phyloP scores from a whole-genome alignment of 352 stramenopile species.

The Globisporangium viniferum region DNA sequence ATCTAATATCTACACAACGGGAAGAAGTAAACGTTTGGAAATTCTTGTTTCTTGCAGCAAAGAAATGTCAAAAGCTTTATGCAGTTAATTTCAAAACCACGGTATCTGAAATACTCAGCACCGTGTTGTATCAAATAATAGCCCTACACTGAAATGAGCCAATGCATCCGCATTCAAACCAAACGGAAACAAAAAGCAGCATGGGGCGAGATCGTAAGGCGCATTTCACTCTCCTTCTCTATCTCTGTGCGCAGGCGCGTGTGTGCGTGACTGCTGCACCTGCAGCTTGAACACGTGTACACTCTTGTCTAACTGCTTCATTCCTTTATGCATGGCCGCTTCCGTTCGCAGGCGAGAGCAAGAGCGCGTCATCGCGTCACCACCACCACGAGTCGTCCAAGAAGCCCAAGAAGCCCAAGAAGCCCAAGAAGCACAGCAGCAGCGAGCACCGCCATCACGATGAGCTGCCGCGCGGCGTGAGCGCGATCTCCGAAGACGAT shows the following conservation, averaged over 20 bases:
- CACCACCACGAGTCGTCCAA: slow-evolving; percentile 25
- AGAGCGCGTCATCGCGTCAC: slow-evolving; percentile 6
- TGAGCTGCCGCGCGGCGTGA: slow-evolving; percentile 21
- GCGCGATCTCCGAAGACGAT: slow-evolving; percentile 49
- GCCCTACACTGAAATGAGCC: not conserved
- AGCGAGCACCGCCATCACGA: not conserved
- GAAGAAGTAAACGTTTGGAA: too few relatives aligned
- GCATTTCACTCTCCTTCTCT: not conserved
- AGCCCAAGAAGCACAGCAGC: slow-evolving; percentile 19
- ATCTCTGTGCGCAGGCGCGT: not conserved
- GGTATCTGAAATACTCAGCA: not conserved
- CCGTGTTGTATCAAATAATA: not conserved
- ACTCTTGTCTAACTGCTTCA: not conserved
- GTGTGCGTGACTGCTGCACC: not conserved
- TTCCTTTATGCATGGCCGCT: not conserved
- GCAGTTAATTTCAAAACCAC: too few relatives aligned
- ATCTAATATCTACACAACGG: too few relatives aligned
- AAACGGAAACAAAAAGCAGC: not conserved
- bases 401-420: too few relatives aligned
- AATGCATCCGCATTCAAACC: not conserved
- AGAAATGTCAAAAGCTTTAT: too few relatives aligned
- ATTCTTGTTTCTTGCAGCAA: too few relatives aligned
- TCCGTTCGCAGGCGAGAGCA: slow-evolving; percentile 9
- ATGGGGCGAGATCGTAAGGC: not conserved
- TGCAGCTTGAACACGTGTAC: not conserved